Base-by-base conservation (phyloP, 2,329 filamentous ascomycete genomes). In the Diaporthe batatas region DNA sequence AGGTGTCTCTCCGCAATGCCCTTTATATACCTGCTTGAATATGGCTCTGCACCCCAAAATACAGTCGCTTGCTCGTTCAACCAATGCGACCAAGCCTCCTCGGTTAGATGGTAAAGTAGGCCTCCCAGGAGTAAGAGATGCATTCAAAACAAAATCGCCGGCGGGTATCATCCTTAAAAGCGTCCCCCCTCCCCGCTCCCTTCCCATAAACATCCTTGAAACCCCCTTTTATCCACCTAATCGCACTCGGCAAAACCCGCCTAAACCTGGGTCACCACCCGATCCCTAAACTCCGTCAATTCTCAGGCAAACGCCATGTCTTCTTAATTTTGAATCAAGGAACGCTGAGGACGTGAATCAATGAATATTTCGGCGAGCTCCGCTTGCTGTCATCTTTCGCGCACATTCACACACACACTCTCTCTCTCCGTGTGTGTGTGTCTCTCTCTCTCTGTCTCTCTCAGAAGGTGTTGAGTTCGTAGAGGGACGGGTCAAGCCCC, bases 401-500 rank as follows among this genome's bases (percentile, higher is more conserved):
- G 14, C 25, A 16, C 44, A 21, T 32, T 8, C 54, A 29, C 54
- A 11, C 34, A 12, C 36, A 12, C 36, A 12, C 36, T 12, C 36
- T 4, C 36, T 39, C 29, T 29, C 29, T 29, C 29, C 2, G 29
- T 29, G 5, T 29, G 29, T 29, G 29, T 29, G 29, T 29, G 29
- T 12, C 10, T 4, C 10, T 39, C 10, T 39, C 8, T 4, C 10
- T 12, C 10, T 12, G 11, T 12, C 36, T 4, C 36, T 39, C 34
- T 51, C 57, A 70, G 11, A 62, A 42, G 32, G 51, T 65, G 73
- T 84, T 82, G 76, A 86, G 78, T 32, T 80, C 82, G 77, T 83
- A 88, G 18, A 85, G 74, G 8, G 79, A 81, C 58, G 83, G 83
- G 73, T 91, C 88, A 70, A 91, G 81, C 21, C 64, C 58, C 16